These are phyloP conservation scores for Saccharomyces hybrid DNA, from an alignment of 1,139 yeast species.

Conservation along the genomic window DNA sequence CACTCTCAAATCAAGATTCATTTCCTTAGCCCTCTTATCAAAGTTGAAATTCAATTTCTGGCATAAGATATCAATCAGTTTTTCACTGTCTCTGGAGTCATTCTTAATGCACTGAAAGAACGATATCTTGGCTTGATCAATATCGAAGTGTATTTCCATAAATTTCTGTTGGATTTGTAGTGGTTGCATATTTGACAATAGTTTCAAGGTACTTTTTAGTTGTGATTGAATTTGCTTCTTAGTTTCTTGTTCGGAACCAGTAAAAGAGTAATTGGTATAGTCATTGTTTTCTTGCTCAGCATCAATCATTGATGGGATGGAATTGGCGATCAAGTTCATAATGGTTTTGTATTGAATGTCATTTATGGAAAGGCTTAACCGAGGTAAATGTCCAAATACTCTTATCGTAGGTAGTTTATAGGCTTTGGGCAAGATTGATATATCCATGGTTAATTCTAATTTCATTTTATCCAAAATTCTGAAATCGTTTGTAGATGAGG, in stretches of 20 bases:
- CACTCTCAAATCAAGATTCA: slow-evolving; percentile 60
- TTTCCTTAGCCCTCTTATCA: slow-evolving; percentile 49
- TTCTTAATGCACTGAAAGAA: slow-evolving; percentile 62
- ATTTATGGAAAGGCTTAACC: slow-evolving; percentile 60
- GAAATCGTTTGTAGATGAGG: slow-evolving; percentile 35
- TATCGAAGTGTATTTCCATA: slow-evolving; percentile 64
- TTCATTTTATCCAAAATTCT: slow-evolving; percentile 67
- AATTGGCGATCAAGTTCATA: slow-evolving; percentile 65
- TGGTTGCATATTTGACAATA: slow-evolving; percentile 17
- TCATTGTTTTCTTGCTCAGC: slow-evolving; percentile 23
- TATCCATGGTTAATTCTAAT: slow-evolving; percentile 63
- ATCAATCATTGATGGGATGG: slow-evolving; percentile 54
- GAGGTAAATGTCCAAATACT: slow-evolving; percentile 76
- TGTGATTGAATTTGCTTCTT: slow-evolving; percentile 18
- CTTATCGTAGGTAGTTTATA: slow-evolving; percentile 62
- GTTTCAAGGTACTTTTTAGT: slow-evolving; percentile 15
- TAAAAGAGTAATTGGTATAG: slow-evolving; percentile 9
- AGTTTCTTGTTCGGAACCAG: slow-evolving; percentile 22
- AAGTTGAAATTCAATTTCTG: slow-evolving; percentile 56
- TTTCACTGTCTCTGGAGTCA: slow-evolving; percentile 53
- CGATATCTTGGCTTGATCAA: slow-evolving; percentile 55
- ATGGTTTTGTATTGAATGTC: slow-evolving; percentile 86
- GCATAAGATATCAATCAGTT: slow-evolving; percentile 65
- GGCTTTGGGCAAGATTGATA: slow-evolving; percentile 81
- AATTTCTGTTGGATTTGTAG: slow-evolving; percentile 44